A percentile compares a stretch with the other conserved stretches of the same genome.
Conservation (phyloP, 2,329 filamentous ascomycete species). For the Penicillium sp. region DNA sequence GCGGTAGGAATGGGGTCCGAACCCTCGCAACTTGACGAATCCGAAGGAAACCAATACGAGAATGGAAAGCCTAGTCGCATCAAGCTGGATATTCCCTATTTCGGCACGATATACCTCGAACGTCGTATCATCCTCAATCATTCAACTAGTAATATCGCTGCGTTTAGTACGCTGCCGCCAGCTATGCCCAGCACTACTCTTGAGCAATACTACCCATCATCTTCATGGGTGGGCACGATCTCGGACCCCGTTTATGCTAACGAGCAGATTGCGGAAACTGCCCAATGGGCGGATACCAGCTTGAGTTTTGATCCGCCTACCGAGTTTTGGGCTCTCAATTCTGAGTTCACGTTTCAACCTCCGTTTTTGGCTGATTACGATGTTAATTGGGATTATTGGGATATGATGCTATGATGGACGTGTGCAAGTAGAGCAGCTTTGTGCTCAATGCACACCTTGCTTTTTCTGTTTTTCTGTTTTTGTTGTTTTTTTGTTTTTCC, state of each 20-base stretch:
- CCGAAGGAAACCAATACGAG: background rate
- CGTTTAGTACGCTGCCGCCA: background rate
- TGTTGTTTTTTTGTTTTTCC: background rate
- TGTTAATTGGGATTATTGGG: slow-evolving; percentile 9
- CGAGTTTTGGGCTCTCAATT: slow-evolving; percentile 13
- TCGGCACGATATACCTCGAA: slow-evolving; percentile 13
- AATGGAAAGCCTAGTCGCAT: slow-evolving; percentile 2
- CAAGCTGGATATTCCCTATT: slow-evolving; percentile 16
- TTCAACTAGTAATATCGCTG: background rate
- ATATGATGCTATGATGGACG: background rate
- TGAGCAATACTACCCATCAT: background rate
- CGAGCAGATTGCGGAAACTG: background rate
- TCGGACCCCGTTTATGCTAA: background rate
- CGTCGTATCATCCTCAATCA: background rate
- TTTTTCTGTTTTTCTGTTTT: too few species aligned
- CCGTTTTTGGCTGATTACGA: slow-evolving; percentile 10
- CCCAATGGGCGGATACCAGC: background rate
- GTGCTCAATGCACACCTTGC: background rate
- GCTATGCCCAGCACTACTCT: background rate
- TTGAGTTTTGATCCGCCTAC: background rate
- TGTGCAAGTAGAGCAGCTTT: background rate
- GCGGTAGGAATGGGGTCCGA: background rate
- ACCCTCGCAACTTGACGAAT: background rate
- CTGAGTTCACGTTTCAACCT: slow-evolving; percentile 7
- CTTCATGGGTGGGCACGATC: background rate